These are phyloP conservation scores for Exserohilum turcica DNA, from an alignment of 2,329 filamentous ascomycete species.

Conservation along the genomic window DNA sequence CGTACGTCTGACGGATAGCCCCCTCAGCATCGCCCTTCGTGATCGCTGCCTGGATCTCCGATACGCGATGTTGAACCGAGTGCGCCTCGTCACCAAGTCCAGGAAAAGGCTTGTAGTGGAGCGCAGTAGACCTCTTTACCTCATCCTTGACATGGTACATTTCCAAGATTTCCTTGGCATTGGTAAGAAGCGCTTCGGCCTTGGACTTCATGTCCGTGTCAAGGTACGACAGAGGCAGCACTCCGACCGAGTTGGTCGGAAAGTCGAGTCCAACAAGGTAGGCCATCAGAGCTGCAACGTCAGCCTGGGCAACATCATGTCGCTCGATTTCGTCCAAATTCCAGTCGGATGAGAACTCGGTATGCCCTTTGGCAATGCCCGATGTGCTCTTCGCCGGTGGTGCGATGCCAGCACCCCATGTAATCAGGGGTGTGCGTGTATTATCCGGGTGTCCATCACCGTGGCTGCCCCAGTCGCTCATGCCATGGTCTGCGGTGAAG, in stretches of 20 bases:
- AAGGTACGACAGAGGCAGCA: slow-evolving; percentile 83
- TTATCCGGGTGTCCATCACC: slow-evolving; percentile 98
- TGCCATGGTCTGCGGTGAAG: slow-evolving; percentile 97
- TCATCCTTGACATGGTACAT: slow-evolving; percentile 96
- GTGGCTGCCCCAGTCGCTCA: slow-evolving; percentile 99
- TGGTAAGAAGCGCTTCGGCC: slow-evolving; percentile 81
- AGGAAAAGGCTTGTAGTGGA: slow-evolving; percentile 78
- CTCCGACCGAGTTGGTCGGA: slow-evolving; percentile 94
- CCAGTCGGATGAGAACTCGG: slow-evolving; percentile 90
- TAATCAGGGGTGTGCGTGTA: slow-evolving; percentile 88
- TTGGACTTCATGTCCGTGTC: slow-evolving; percentile 75
- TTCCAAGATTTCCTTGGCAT: slow-evolving; percentile 85
- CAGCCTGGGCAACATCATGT: slow-evolving; percentile 91
- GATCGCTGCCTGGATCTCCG: slow-evolving; percentile 71
- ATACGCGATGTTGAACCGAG: slow-evolving; percentile 69
- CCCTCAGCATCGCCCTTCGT: slow-evolving; percentile 68
- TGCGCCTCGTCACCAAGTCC: slow-evolving; percentile 68
- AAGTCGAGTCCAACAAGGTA: slow-evolving; percentile 87
- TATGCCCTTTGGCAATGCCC: slow-evolving; percentile 76
- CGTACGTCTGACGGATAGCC: slow-evolving; percentile 78
- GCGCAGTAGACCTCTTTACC: slow-evolving; percentile 73
- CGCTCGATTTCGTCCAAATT: slow-evolving; percentile 76
- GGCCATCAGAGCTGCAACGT: slow-evolving; percentile 93
- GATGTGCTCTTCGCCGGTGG: slow-evolving; percentile 65
- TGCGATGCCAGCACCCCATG: slow-evolving; percentile 91